Evolutionary conservation across 2,329 filamentous ascomycete species (phyloP), one percentile per base, ranked within the genome.

Genomic region (Rasamsonia emersonii): DNA sequence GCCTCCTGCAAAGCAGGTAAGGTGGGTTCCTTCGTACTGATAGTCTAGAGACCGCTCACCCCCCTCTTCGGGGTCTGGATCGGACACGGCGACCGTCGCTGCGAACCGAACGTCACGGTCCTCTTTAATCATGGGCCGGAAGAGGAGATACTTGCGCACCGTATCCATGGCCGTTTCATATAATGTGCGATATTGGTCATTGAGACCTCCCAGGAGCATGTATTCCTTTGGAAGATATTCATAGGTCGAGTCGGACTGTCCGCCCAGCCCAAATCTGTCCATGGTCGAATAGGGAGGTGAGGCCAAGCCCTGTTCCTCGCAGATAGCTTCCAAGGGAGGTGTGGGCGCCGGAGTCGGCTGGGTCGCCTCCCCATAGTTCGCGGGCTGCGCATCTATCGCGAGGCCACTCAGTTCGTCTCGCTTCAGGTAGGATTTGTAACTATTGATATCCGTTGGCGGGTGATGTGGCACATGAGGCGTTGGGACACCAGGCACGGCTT

Each of bases 1-100:
- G 32, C 73, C 75, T 8, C 75, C 75, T 0, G 69, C 62, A 46
- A 74, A 78, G 55, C 75, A 79, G 15, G 61, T 64, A 9, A 78
- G 61, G 50, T 79, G 75, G 31, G 73, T 67, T 16, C 68, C 64
- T 42, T 76, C 65, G 9, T 73, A 65, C 8, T 64, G 55, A 4
- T 73, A 53, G n/a, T 39, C 33, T 5, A 39, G 13, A 14, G 36
- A 13, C 9, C 35, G 23, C 9, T 44, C 29, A 3, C 37, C 32
- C 4, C 33, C 32, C 18, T 44, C 39, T 16, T 48, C 39, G 11
- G 38, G 30, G 8, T 45, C 37, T 8, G 48, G 39, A 15, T 43
- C 45, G 9, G 50, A 38, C 24, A 44, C 28, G n/a, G 41, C 38
- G 4, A 49, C 45, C 9, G 51, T 54, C n/a, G 55, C 56, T 24